phyloP scores from a whole-genome alignment of 2,329 filamentous ascomycete species.

The Pleurostoma richardsiae region DNA sequence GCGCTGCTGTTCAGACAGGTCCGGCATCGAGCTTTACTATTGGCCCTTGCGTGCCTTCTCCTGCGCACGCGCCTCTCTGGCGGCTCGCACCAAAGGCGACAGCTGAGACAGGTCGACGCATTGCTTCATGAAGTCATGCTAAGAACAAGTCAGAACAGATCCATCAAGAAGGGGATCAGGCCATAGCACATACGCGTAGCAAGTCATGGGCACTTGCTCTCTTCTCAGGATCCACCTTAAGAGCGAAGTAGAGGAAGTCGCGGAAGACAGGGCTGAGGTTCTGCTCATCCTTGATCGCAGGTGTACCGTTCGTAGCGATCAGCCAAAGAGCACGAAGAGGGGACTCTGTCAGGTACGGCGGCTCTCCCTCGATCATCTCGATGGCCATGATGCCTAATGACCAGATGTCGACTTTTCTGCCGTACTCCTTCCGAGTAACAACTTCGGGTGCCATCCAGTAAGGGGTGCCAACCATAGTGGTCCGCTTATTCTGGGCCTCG shows the following conservation, averaged over 20 bases:
- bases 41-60: slow-evolving; percentile 71
- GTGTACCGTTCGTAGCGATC: slow-evolving; percentile 95
- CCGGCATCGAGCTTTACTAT: slow-evolving; percentile 14
- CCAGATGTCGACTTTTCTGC: slow-evolving; percentile 98
- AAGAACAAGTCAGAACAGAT: slow-evolving; percentile 7
- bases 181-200: slow-evolving; percentile 60
- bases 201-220: slow-evolving; percentile 91
- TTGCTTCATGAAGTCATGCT: slow-evolving; percentile 78
- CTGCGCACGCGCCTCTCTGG: slow-evolving; percentile 76
- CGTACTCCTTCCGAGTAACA: slow-evolving; percentile 95
- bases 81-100: slow-evolving; percentile 80
- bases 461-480: slow-evolving; percentile 97
- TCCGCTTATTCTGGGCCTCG: slow-evolving; percentile 93
- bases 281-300: slow-evolving; percentile 88
- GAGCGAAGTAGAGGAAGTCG: slow-evolving; percentile 86
- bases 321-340: slow-evolving; percentile 89
- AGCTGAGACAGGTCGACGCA: slow-evolving; percentile 73
- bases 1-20: slow-evolving; percentile 1
- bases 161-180: slow-evolving; percentile 21
- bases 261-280: slow-evolving; percentile 76
- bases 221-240: slow-evolving; percentile 97
- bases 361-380: slow-evolving; percentile 99
- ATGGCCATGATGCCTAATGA: slow-evolving; percentile 98
- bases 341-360: slow-evolving; percentile 92
- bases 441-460: slow-evolving; percentile 99